phyloP scores from a whole-genome alignment of 345 rosid genomes.

The Lepidium africanum region DNA sequence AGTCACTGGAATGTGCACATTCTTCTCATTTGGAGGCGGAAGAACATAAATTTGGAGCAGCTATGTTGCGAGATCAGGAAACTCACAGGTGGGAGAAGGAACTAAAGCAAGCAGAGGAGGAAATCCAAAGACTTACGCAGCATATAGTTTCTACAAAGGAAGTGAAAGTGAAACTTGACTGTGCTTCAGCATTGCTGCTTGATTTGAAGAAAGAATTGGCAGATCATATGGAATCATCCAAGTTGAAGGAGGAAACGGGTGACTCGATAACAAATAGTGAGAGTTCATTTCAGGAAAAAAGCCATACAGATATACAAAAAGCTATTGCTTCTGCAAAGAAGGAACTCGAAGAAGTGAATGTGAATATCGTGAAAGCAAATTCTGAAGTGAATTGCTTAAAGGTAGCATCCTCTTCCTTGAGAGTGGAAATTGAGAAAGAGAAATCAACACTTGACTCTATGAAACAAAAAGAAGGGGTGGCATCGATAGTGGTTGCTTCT shows the following conservation, averaged over 20 bases:
- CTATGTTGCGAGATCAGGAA: conserved; percentile 78
- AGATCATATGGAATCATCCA: conserved; percentile 58
- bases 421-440: conserved; percentile 61
- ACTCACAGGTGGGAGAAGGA: conserved; percentile 78
- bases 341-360: conserved; percentile 78
- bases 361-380: conserved; percentile 65
- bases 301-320: conserved; percentile 44
- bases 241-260: conserved; percentile 33
- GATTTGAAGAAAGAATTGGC: conserved; percentile 80
- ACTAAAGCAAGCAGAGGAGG: conserved; percentile 78
- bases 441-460: conserved; percentile 46
- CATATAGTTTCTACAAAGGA: conserved; percentile 68
- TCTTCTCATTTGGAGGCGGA: conserved; percentile 93
- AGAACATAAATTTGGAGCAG: conserved; percentile 77
- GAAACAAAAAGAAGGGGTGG: conserved; percentile 82
- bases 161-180: conserved; percentile 58
- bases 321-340: conserved; percentile 65
- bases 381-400: conserved; percentile 66
- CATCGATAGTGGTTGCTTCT: conserved; percentile 66
- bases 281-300: conserved; percentile 31
- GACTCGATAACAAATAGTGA: conserved; percentile 3
- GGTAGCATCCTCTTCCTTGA: conserved; percentile 56
- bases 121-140: conserved; percentile 58
- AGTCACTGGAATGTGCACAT: conserved; percentile 79
- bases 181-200: conserved; percentile 56